Percentiles rank a stretch among this genome's conserved stretches.
Evolutionary conservation across 805 yeast species (phyloP).

Genomic region (Yamadazyma laniorum): DNA sequence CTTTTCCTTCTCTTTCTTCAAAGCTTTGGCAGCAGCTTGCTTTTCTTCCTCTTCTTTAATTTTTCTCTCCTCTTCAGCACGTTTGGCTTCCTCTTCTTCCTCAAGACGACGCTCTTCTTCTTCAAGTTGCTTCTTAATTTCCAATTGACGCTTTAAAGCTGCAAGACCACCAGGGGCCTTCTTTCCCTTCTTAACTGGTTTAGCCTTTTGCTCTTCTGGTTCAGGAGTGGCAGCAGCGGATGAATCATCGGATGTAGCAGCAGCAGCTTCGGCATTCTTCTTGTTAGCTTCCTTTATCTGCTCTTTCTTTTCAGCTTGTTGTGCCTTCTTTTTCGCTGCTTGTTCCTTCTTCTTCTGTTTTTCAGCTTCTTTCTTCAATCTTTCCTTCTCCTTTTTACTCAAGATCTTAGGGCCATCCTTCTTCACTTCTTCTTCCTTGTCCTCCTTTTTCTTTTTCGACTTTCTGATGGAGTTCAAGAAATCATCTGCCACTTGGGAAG

Average conservation of each 20-base stretch:
- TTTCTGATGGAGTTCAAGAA: conserved; percentile 81
- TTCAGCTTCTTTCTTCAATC: conserved; percentile 90
- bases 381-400: conserved; percentile 91
- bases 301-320: conserved; percentile 58
- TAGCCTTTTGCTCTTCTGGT: conserved; percentile 20
- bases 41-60: conserved; percentile 63
- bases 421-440: conserved; percentile 49
- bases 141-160: conserved; percentile 85
- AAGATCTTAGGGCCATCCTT: conserved; percentile 70
- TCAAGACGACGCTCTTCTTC: conserved; percentile 73
- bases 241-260: conserved; percentile 18
- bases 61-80: conserved; percentile 49
- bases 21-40: conserved; percentile 55
- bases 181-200: conserved; percentile 49
- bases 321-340: conserved; percentile 81
- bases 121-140: conserved; percentile 81
- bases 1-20: conserved; percentile 85
- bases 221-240: conserved; percentile 33
- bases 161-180: conserved; percentile 91
- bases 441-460: conserved; percentile 72
- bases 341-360: conserved; percentile 88
- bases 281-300: conserved; percentile 51
- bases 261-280: conserved; percentile 41
- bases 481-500: conserved; percentile 49
- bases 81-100: conserved; percentile 60